phyloP scores from a whole-genome alignment of 2,329 filamentous ascomycete species.

The Aureobasidium lini region DNA sequence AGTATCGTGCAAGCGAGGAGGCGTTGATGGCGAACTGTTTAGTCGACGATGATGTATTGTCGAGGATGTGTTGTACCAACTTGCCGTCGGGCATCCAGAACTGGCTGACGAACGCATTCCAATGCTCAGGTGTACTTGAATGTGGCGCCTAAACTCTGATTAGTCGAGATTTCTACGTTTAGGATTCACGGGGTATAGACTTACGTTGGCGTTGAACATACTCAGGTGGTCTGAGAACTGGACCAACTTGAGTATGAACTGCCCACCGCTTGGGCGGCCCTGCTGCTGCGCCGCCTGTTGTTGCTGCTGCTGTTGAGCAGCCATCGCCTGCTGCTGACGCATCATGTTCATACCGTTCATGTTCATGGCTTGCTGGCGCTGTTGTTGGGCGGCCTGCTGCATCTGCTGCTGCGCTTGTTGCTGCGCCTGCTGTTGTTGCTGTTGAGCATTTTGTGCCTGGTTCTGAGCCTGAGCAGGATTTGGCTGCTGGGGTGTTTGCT shows the following conservation, averaged over 20 bases:
- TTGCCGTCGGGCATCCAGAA: slow-evolving; percentile 76
- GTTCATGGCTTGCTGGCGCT: slow-evolving; percentile 23
- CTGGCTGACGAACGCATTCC: slow-evolving; percentile 68
- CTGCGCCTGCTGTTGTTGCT: slow-evolving; percentile 32
- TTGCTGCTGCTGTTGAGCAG: slow-evolving; percentile 18
- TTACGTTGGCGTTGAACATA: slow-evolving; percentile 35
- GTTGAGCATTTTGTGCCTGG: slow-evolving; percentile 39
- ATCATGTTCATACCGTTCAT: slow-evolving; percentile 14
- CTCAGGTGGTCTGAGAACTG: slow-evolving; percentile 51
- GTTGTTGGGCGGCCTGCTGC: slow-evolving; percentile 22
- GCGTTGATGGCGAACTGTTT: slow-evolving; percentile 17
- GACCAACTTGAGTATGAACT: slow-evolving; percentile 46
- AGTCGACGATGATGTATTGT: slow-evolving; percentile 28
- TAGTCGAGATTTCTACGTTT: not conserved
- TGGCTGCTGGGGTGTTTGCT: slow-evolving; percentile 36
- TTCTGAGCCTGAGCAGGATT: slow-evolving; percentile 23
- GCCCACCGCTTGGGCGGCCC: slow-evolving; percentile 28
- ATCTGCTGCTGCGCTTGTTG: slow-evolving; percentile 21
- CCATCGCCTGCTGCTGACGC: slow-evolving; percentile 20
- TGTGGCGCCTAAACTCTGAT: not conserved
- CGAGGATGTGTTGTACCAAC: slow-evolving; percentile 62
- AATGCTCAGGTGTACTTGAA: slow-evolving; percentile 61
- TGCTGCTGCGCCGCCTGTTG: slow-evolving; percentile 19
- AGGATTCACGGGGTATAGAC: not conserved
- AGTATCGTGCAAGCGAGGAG: slow-evolving; percentile 75